Conservation (phyloP, 2,329 filamentous ascomycete genomes). For the Pseudogymnoascus sp. region DNA sequence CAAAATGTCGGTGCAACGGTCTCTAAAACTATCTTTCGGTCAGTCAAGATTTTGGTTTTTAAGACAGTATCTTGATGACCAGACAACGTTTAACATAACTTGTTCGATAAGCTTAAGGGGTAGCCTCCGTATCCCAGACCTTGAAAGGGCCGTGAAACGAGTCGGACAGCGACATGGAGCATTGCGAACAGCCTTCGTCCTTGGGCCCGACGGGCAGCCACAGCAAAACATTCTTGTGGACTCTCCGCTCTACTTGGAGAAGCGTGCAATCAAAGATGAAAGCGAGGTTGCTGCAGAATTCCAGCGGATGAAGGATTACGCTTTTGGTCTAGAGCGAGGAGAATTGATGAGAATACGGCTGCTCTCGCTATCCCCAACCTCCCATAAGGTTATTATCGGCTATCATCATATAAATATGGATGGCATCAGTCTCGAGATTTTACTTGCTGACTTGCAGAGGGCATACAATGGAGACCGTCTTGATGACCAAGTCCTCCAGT, state of each 20-base stretch:
- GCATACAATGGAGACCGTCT: constrained; percentile 17
- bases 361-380: neutral
- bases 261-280: constrained; percentile 11
- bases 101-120: constrained; percentile 20
- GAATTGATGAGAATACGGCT: constrained; percentile 11
- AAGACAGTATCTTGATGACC: constrained; percentile 20
- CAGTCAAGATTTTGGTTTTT: constrained; percentile 24
- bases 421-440: constrained; percentile 20
- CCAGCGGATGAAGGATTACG: constrained; percentile 14
- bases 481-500: neutral
- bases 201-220: neutral
- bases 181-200: constrained; percentile 23
- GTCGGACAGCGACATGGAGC: constrained; percentile 23
- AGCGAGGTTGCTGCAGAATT: constrained; percentile 12
- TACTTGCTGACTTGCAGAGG: constrained; percentile 21
- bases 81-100: constrained; percentile 23
- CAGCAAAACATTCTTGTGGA: neutral
- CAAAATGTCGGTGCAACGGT: neutral
- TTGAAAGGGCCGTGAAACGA: constrained; percentile 19
- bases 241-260: constrained; percentile 4
- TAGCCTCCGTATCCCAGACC: constrained; percentile 14
- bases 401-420: constrained; percentile 26
- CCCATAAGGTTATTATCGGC: constrained; percentile 18
- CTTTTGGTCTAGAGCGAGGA: constrained; percentile 18
- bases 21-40: constrained; percentile 10